Evolutionary conservation across 2,329 filamentous ascomycete species (phyloP), one percentile per base, ranked within the genome.

Genomic region (Aspergillus udagawae): DNA sequence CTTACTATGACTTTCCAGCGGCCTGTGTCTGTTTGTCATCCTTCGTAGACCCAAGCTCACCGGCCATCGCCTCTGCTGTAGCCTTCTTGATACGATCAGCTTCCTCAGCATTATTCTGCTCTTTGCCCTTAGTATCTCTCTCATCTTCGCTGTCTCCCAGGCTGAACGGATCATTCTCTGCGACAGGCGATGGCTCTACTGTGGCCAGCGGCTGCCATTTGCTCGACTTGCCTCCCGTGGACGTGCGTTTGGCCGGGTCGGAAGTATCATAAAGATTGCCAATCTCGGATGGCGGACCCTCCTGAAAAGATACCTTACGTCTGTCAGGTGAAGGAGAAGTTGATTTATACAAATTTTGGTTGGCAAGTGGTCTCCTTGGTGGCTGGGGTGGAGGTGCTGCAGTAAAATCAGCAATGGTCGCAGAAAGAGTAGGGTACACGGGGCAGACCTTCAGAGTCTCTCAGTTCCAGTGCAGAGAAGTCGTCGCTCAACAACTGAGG

Each of bases 181-280:
- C 82, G 60, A 96, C 89, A 14, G 93, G 92, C 61, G 85, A 88
- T 1, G 92, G 91, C 62, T 95, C 90, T 14, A 97, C 86, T 0
- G 88, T 83, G 12, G 92, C 91, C 65, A 99, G 79, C 9, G 94
- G 93, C 75, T 99, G 93, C 94, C 94, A 99, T 79, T 99, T 99
- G 83, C 92, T 97, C 49, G 84, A 76, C 77, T 92, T 94, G 63
- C 78, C 76, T 50, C 81, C 79, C n/a, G 67, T 65, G 4, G 72
- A 67, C 64, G 75, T 70, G 81, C 85, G 74, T 81, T 86, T 63
- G 79, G 79, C 28, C 75, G 80, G 53, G 78, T 77, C 71, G 71
- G 86, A 83, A 10, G 83, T 80, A 56, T 87, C 84, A 70, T 95
- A 94, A 57, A 89, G 72, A 35, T 81, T 86, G 65, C 88, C 83